phyloP scores from a whole-genome alignment of 176 grass and related monocot species.

The Echinochloa phyllopogon region DNA sequence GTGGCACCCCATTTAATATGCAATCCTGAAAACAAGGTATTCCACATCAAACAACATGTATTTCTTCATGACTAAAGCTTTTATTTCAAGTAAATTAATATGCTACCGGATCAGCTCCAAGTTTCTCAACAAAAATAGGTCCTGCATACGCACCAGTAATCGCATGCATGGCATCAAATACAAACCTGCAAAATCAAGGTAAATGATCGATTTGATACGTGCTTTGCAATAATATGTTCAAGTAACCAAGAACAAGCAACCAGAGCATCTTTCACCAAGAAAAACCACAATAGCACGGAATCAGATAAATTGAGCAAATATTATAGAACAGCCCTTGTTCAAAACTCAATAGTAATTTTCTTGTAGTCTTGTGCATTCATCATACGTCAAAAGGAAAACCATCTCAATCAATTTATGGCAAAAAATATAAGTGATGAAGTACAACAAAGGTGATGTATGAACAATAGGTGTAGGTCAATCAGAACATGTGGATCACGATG shows the following conservation, averaged over 20 bases:
- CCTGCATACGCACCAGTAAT: conserved; percentile 91
- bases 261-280: not conserved
- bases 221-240: conserved; percentile 14
- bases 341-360: conserved; percentile 1
- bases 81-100: conserved; percentile 32
- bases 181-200: conserved; percentile 62
- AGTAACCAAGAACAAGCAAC: not conserved
- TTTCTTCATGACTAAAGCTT: conserved; percentile 23
- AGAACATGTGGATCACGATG: not conserved
- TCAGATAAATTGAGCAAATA: not conserved
- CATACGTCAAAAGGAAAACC: not conserved
- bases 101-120: conserved; percentile 76
- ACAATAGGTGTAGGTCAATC: not conserved
- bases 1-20: conserved; percentile 81
- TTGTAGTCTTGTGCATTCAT: conserved; percentile 23
- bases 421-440: not conserved
- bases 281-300: conserved; percentile 7
- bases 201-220: conserved; percentile 24
- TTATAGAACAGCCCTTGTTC: not conserved
- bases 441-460: not conserved
- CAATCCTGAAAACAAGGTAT: conserved; percentile 61
- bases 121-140: conserved; percentile 85
- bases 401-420: not conserved
- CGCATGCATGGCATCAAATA: conserved; percentile 92
- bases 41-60: conserved; percentile 28